These are phyloP conservation scores for Lichtheimia hyalospora DNA, from an alignment of 371 early-diverging fungal genomes.

Conservation along the genomic window DNA sequence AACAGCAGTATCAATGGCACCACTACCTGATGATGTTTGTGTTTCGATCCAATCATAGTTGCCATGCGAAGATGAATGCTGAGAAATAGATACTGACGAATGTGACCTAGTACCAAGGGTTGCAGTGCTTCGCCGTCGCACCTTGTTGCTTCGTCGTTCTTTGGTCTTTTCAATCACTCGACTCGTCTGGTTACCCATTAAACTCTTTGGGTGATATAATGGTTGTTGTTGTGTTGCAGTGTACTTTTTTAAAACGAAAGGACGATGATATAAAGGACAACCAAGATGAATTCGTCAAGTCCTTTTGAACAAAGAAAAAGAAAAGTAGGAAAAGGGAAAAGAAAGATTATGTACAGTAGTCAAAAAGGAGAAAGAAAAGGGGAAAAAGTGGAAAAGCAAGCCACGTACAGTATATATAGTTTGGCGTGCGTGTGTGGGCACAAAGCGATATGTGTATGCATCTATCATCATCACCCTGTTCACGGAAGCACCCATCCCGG, in stretches of 20 bases:
- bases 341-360: not conserved
- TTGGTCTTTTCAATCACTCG: constrained; percentile 36
- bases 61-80: constrained; percentile 19
- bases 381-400: constrained; percentile 1
- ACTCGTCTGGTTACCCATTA: constrained; percentile 49
- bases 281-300: too few relatives aligned
- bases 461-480: too few relatives aligned
- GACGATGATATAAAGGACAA: too few relatives aligned
- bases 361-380: not conserved
- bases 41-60: constrained; percentile 44
- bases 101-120: constrained; percentile 25
- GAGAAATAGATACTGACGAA: constrained; percentile 16
- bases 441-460: not conserved
- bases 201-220: not conserved
- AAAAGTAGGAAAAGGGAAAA: not conserved
- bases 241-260: too few relatives aligned
- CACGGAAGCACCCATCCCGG: too few relatives aligned
- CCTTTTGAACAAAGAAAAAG: not conserved
- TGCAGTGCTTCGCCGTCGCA: constrained; percentile 37
- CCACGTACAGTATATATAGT: too few relatives aligned
- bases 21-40: not conserved
- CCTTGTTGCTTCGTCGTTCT: constrained; percentile 26
- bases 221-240: not conserved
- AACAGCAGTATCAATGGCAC: constrained; percentile 3
- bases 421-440: too few relatives aligned